These are phyloP conservation scores for Neonectria faginata DNA, from an alignment of 2,329 filamentous ascomycete genomes.

Conservation along the genomic window DNA sequence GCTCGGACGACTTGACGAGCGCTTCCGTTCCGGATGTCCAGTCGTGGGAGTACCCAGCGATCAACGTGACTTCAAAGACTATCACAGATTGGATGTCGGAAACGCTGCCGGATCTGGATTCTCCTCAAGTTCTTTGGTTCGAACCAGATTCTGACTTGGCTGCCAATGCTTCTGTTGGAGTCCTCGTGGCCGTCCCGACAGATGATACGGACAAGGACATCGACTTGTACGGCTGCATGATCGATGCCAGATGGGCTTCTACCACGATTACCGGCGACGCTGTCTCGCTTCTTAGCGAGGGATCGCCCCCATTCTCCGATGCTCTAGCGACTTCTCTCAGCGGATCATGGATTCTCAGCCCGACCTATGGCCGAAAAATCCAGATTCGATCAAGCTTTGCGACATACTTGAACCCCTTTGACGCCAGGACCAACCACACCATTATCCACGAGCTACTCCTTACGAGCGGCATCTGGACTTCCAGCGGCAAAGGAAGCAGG, in stretches of 20 bases:
- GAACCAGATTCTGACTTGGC: constrained; percentile 26
- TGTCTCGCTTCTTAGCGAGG: constrained; percentile 33
- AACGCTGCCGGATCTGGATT: constrained; percentile 1
- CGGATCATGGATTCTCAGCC: constrained; percentile 34
- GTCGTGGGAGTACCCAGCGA: constrained; percentile 18
- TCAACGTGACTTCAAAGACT: constrained; percentile 23
- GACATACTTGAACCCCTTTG: constrained; percentile 31
- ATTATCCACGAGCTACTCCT: constrained; percentile 38
- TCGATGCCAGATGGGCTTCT: constrained; percentile 34
- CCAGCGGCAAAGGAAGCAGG: constrained; percentile 20
- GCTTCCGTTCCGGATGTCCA: constrained; percentile 33
- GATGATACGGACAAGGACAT: constrained; percentile 17
- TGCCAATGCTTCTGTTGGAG: constrained; percentile 31
- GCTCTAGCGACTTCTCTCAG: constrained; percentile 27
- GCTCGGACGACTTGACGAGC: not conserved
- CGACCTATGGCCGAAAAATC: constrained; percentile 31
- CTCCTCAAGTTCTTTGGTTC: constrained; percentile 36
- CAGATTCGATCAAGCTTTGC: constrained; percentile 32
- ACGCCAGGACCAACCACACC: constrained; percentile 18
- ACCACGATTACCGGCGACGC: constrained; percentile 33
- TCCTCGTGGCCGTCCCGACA: constrained; percentile 22
- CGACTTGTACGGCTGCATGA: constrained; percentile 39
- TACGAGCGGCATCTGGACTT: constrained; percentile 33
- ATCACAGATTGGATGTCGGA: constrained; percentile 28
- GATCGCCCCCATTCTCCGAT: constrained; percentile 32